Base-by-base conservation (phyloP, 1,284 basidiomycete genomes). In the Tremellales sp. region DNA sequence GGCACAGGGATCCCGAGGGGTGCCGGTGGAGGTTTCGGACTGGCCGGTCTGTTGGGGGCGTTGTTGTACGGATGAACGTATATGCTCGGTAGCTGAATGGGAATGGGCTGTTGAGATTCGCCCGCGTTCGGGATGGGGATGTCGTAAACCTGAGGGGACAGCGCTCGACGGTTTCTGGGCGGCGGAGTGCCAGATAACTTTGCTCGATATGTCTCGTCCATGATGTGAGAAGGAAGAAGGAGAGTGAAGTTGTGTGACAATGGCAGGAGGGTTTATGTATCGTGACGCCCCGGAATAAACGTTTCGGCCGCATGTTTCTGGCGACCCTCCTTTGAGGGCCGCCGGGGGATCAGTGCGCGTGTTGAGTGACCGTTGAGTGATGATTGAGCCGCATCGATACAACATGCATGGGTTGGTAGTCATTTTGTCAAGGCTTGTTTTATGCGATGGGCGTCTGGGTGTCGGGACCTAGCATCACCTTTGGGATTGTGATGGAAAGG, bases 401-500 rank as follows among this genome's bases (percentile, higher is more conserved):
- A n/a, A n/a, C n/a, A n/a, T n/a, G n/a, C n/a, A n/a, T n/a, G n/a
- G n/a, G n/a, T n/a, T n/a, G n/a, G n/a, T n/a, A n/a, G n/a, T n/a
- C n/a, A n/a, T n/a, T n/a, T n/a, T n/a, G n/a, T n/a, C n/a, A n/a
- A n/a, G n/a, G n/a, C n/a, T n/a, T n/a, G n/a, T n/a, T n/a, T n/a
- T n/a, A n/a, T n/a, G n/a, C n/a, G n/a, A n/a, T n/a, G n/a, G n/a
- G n/a, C n/a, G n/a, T n/a, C n/a, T n/a, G n/a, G n/a, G n/a, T n/a
- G n/a, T n/a, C n/a, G n/a, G 63, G 61, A 5, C 52, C 55, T 18
- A 67, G 53, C 50, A 69, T 60, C 40, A 66, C 48, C 50, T 63
- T 63, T 6, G 66, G 67, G 34, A 69, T 37, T 37, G 58, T 56
- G 25, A 57, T 57, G 18, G 66, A 58, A 26, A 65, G 31, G 27